Conservation (phyloP, 257 asterid genomes). For the Paraleonurus japonicus region DNA sequence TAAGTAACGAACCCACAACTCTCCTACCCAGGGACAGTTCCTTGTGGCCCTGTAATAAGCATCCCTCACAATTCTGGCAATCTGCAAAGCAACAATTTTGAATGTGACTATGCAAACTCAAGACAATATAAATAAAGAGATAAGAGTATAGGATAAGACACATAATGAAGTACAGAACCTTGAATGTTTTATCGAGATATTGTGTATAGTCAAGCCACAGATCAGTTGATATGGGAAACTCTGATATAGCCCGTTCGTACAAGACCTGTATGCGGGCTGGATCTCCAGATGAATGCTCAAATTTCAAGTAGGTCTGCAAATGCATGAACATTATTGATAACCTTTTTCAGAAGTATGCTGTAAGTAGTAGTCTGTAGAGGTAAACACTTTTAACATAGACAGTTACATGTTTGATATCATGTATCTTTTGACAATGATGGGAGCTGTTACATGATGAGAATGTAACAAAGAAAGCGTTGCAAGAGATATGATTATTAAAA, state of each 20-base stretch:
- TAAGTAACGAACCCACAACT: constrained; percentile 82
- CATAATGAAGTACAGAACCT: constrained; percentile 48
- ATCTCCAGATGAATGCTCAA: constrained; percentile 92
- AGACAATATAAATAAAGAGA: constrained; percentile 15
- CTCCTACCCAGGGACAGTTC: constrained; percentile 96
- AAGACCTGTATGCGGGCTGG: constrained; percentile 92
- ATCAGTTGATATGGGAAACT: constrained; percentile 74
- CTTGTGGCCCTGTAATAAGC: constrained; percentile 84
- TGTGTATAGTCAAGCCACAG: constrained; percentile 81
- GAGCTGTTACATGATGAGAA: constrained; percentile 10
- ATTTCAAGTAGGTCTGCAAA: constrained; percentile 75
- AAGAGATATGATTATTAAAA: background rate
- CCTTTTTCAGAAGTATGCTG: background rate
- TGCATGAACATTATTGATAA: constrained; percentile 23
- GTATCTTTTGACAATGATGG: background rate
- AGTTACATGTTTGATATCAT: constrained; percentile 6
- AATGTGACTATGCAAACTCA: constrained; percentile 24
- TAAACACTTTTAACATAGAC: background rate
- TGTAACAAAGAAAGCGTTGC: background rate
- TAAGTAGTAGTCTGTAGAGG: background rate
- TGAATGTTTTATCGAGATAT: constrained; percentile 84
- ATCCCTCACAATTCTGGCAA: constrained; percentile 74
- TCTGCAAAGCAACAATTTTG: constrained; percentile 42
- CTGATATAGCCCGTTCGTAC: constrained; percentile 85
- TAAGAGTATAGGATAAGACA: background rate